Evolutionary conservation across 257 asterid genomes (phyloP), one percentile per base, ranked within the genome.

Genomic region (Ligustrum vulgare): DNA sequence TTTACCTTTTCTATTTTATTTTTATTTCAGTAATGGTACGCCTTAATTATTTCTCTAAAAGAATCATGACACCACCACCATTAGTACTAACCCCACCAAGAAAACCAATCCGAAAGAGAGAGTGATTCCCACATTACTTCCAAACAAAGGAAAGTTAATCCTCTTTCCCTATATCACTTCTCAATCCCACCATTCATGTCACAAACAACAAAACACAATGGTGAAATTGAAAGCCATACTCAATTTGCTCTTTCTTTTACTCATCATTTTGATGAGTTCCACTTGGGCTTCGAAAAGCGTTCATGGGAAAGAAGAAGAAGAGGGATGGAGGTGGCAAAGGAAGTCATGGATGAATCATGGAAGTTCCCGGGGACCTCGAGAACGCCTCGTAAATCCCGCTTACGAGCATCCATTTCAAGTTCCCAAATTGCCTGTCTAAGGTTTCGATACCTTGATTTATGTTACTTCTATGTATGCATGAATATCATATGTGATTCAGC

Each of bases 291-390:
- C 73, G 37, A 32, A 65, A n/a, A 41, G 69, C 43, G 78, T 32
- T 13, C 76, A 67, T 23, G 77, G 72, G 62, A 77, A 62, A 20
- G 69, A 75, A 12, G 69, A 75, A 12, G 77, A 56, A 12, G 35
- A 45, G 11, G 43, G 11, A 64, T 62, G 82, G 77, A 76, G 82
- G 81, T 78, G 85, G 90, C 81, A 72, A 70, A 79, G 80, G 79
- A 49, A 81, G 81, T 74, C 86, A 11, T 71, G 88, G 84, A 82
- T 87, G 85, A 88, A 88, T 72, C 96, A 90, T 22, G 96, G 96
- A 64, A 85, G 93, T 87, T 81, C 80, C 20, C 87, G 91, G 0
- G 90, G 90, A 11, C 84, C 84, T 34, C 79, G 49, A 34, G 81
- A 80, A 76, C 90, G 82, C 74, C 80, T 89, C 12, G 77, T 87